phyloP scores from a whole-genome alignment of 2,329 filamentous ascomycete species.

The Talaromyces islandicus region DNA sequence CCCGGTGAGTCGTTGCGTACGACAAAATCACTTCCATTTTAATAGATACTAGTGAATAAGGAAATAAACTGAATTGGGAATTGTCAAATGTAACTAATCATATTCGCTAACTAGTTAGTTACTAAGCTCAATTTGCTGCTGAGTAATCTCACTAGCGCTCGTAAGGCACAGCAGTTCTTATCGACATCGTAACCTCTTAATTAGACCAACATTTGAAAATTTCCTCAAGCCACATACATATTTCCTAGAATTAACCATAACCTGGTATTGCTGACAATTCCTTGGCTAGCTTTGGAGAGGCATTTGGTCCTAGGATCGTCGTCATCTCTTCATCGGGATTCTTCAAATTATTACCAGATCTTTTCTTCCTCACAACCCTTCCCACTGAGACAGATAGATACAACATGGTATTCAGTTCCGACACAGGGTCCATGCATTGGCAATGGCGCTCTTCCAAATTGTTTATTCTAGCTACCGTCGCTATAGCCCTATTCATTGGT shows the following conservation, averaged over 20 bases:
- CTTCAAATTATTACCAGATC: background rate
- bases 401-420: background rate
- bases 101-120: background rate
- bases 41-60: too few species aligned
- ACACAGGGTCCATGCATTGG: background rate
- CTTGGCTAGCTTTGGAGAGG: background rate
- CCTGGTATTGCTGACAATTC: background rate
- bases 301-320: background rate
- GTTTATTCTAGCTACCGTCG: slow-evolving; percentile 6
- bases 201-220: too few species aligned
- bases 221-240: too few species aligned
- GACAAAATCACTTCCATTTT: too few species aligned
- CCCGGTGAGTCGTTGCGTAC: too few species aligned
- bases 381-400: background rate
- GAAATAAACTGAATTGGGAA: too few species aligned
- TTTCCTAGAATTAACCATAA: background rate
- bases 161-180: background rate
- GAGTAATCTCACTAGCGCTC: background rate
- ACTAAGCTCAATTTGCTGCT: background rate
- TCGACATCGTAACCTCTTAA: background rate
- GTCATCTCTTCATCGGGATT: background rate
- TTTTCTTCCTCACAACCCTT: background rate
- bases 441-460: slow-evolving; percentile 5
- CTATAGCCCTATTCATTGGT: slow-evolving; percentile 8
- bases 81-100: too few species aligned